Base-by-base conservation (phyloP, 148 eudicot species). In the Polygonum maritimum region DNA sequence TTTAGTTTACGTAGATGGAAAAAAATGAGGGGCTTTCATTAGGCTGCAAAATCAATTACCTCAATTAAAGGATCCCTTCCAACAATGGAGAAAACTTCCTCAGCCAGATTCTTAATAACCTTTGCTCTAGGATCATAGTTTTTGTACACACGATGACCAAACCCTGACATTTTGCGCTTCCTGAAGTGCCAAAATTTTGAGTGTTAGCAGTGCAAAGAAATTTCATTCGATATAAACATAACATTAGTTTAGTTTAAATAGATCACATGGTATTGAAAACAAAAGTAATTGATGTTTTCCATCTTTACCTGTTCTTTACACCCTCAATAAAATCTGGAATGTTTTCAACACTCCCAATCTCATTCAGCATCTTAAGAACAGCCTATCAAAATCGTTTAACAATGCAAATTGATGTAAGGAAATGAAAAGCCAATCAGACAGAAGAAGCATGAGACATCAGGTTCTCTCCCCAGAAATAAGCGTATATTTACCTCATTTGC, bases 151-250 rank as follows among this genome's bases (percentile, higher is more conserved):
- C 99, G 99, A 78, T 95, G 99, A 48, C 99, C 98, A 80, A 95
- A 95, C 79, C 99, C 99, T 67, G 99, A 95, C 99, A 95, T 95
- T 85, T 95, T 95, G 36, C 98, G 89, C 83, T 92, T 95, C 88
- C 99, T 95, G 75, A 31, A 57, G 35, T 44, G 35, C 13, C 74
- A 26, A 45, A 3, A 71, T 0, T 65, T 22, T 65, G 8, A 67
- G 51, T 21, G 54, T 54, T 33, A 21, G 45, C 36, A 33, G 74
- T 77, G 77, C 75, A 69, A 47, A 26, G 75, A 38, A 76, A 39
- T 60, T 58, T 31, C 44, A 73, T 54, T 11, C 71, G 33, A 55
- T 7, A 71, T 9, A 62, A 36, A 41, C 44, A 38, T 21, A 75
- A 9, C 10, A n/a, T 16, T 15, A 74, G 76, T 49, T 41, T 16